Base-by-base conservation (phyloP, 768 basidiomycete genomes). In the Lentinus brumalis region DNA sequence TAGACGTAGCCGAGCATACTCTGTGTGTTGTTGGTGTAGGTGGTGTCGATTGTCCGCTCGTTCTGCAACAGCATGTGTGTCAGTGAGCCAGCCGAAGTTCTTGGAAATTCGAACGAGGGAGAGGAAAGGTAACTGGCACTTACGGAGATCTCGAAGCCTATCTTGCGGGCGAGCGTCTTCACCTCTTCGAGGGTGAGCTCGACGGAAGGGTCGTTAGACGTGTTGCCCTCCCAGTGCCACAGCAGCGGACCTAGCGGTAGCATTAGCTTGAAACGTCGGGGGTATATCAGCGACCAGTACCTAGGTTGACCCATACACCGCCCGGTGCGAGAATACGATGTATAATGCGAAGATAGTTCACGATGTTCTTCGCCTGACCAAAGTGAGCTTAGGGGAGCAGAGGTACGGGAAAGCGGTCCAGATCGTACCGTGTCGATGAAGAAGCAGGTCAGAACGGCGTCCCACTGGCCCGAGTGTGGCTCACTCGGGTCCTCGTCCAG, bases 171-270 rank as follows among this genome's bases (percentile, higher is more conserved):
- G 6, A 98, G 80, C 0, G 74, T 73, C 70, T 94, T 96, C 40
- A 97, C 82, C 69, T 98, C 95, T 60, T 92, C 91, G n/a, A 98
- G 75, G 67, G 88, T 89, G 16, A 98, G 80, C 74, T 98, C 96
- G 39, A 98, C 81, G 1, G 92, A 94, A 0, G 86, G 81, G 64
- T 96, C 93, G 63, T 86, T 85, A 44, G 86, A 84, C 56, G 72
- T 80, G 69, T 92, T 94, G 74, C 96, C 96, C 70, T 98, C 96
- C 74, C 88, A 98, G 71, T 98, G 96, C 96, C 96, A 98, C n/a
- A 98, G 76, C 1, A 96, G 76, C 0, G 96, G 96, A 3, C 96
- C 95, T 89, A 46, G 4, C 4, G 14, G 44, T 26, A 26, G 21
- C 21, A 26, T 26, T 26, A 26, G 21, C 21, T 26, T 26, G 21